These are phyloP conservation scores for Cutaneotrichosporon sp. DNA, from an alignment of 1,284 basidiomycete genomes.

Conservation along the genomic window DNA sequence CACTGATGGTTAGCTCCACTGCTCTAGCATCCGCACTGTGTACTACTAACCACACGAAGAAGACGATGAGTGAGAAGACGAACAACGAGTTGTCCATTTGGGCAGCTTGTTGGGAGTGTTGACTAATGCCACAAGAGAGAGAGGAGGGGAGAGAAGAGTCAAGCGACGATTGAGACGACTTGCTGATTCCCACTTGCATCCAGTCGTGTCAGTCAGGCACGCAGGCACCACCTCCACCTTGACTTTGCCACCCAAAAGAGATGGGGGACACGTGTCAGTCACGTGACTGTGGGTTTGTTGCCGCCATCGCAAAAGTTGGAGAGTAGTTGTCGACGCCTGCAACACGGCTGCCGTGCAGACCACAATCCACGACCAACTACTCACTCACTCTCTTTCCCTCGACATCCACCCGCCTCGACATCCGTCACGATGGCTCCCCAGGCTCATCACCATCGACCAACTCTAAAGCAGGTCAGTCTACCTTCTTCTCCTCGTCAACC, in stretches of 20 bases:
- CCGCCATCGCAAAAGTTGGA: neutral
- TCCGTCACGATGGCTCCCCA: slow-evolving; percentile 27
- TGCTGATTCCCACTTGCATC: too few relatives aligned
- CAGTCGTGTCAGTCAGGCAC: too few relatives aligned
- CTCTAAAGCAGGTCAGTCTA: slow-evolving; percentile 76
- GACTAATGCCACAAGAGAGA: too few relatives aligned
- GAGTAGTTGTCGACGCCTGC: too few relatives aligned
- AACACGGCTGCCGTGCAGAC: too few relatives aligned
- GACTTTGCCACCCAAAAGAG: too few relatives aligned
- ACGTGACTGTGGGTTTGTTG: neutral
- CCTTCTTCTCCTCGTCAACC: neutral
- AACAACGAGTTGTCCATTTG: slow-evolving; percentile 46
- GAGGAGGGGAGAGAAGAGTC: too few relatives aligned
- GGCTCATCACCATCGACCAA: slow-evolving; percentile 69
- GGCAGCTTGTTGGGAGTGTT: too few relatives aligned
- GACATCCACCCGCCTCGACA: neutral
- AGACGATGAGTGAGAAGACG: slow-evolving; percentile 37
- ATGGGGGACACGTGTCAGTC: neutral
- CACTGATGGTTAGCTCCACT: slow-evolving; percentile 19
- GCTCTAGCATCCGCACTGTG: neutral
- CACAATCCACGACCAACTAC: too few relatives aligned
- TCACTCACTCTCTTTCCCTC: neutral
- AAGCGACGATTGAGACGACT: too few relatives aligned
- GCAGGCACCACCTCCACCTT: too few relatives aligned
- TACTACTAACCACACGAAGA: slow-evolving; percentile 37